Base-by-base conservation (phyloP, 2,329 filamentous ascomycete genomes). In the Dothideomycetidae sp. region DNA sequence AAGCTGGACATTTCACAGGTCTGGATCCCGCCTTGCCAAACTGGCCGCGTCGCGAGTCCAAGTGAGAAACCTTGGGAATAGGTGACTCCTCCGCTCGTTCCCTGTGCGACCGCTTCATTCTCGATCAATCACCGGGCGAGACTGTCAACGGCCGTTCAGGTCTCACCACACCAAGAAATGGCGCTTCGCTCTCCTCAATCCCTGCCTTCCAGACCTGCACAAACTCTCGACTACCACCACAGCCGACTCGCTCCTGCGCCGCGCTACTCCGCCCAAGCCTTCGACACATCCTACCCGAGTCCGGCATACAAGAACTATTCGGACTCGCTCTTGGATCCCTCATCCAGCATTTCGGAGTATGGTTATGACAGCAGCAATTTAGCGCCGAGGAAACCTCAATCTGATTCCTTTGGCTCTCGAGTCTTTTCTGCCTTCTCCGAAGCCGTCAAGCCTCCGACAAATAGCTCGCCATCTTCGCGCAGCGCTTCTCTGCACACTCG, bases 361-460 rank as follows among this genome's bases (percentile, higher is more conserved):
- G 36, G 36, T 38, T 38, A 38, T 28, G 18, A 16, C 21, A 33
- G 36, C 29, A 38, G 29, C 18, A 21, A 38, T 32, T 32, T 38
- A 38, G 26, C 28, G 10, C 18, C 36, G 5, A 30, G 18, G n/a
- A 38, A 38, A 30, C 3, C 36, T 31, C 15, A 16, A 5, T 15
- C 29, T 14, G 36, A 38, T n/a, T 32, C 40, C 17, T 40, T 45
- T 37, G 43, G 43, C 12, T 41, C 35, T 10, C 33, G 39, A 12
- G 33, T 45, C 28, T 34, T 45, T 29, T 37, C 21, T 18, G 40
- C 42, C 40, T 32, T 41, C 5, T 40, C 42, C 10, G 42, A 44
- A 16, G 41, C 37, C 32, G 40, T 42, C 26, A 42, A 42, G 39
- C 18, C 35, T 12, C 32, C 16, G 29, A 37, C 42, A 13, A 40